Conservation (phyloP, 1,284 basidiomycete genomes). For the Cryptococcus neoformans region DNA sequence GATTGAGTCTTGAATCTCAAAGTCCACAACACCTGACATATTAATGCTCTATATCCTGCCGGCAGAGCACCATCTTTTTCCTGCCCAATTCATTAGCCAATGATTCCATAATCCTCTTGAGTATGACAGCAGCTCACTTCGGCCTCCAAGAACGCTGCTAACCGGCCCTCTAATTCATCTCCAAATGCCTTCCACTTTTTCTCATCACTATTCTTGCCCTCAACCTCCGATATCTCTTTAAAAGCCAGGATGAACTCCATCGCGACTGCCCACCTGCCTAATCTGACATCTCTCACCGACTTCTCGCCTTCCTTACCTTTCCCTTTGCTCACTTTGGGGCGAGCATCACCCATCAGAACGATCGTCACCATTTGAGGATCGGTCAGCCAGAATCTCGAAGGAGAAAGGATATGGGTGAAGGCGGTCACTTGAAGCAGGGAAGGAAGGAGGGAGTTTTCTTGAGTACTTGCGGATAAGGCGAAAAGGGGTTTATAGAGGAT, state of each 20-base stretch:
- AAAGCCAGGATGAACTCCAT: slow-evolving; percentile 62
- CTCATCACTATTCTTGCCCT: slow-evolving; percentile 45
- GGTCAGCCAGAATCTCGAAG: slow-evolving; percentile 59
- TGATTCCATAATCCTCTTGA: too few relatives aligned
- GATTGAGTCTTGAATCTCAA: slow-evolving; percentile 26
- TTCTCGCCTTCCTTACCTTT: slow-evolving; percentile 40
- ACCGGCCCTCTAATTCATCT: slow-evolving; percentile 57
- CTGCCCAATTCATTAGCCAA: slow-evolving; percentile 7
- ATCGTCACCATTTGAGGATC: slow-evolving; percentile 74
- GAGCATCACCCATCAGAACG: slow-evolving; percentile 52
- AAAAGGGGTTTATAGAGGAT: slow-evolving; percentile 73
- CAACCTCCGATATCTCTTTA: slow-evolving; percentile 17
- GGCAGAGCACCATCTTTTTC: slow-evolving; percentile 25
- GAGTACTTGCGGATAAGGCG: slow-evolving; percentile 62
- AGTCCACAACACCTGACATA: slow-evolving; percentile 24
- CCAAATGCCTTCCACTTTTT: not conserved
- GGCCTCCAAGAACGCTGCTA: slow-evolving; percentile 60
- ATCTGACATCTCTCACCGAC: slow-evolving; percentile 54
- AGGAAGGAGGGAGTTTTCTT: slow-evolving; percentile 58
- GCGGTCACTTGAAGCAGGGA: slow-evolving; percentile 57
- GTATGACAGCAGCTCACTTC: slow-evolving; percentile 52
- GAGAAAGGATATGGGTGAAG: slow-evolving; percentile 50
- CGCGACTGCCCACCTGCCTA: slow-evolving; percentile 64
- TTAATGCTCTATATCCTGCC: slow-evolving; percentile 22
- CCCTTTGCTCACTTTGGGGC: slow-evolving; percentile 34